Base-by-base conservation (phyloP, 305 asterid genomes). In the Solanum hybrid region DNA sequence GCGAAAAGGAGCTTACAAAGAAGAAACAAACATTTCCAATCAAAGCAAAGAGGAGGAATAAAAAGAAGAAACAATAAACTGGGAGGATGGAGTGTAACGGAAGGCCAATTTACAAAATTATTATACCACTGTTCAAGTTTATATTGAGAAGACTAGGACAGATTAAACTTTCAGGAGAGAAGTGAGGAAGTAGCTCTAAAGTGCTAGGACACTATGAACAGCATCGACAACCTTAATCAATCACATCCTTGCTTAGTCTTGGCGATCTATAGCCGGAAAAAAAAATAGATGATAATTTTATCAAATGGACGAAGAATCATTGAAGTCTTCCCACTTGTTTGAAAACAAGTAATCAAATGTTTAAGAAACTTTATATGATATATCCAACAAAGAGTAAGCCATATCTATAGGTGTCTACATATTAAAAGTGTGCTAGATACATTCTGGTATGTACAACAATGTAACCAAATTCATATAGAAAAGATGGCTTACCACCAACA, bases 401-500 rank as follows among this genome's bases (percentile, higher is more conserved):
- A 42, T 82, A 40, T 40, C 87, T 40, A 26, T 28, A 29, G 11
- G 69, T 81, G 36, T 40, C 86, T 28, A 18, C 24, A 5, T 39
- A 83, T 46, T 46, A 18, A 46, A 42, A 83, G 73, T 22, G 73
- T 1, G 11, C 71, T 82, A 14, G 29, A 83, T 29, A 83, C 39
- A 16, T 46, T 46, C 10, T 16, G 12, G 39, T 18, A 18, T 51
- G 40, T 31, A 84, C 28, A 84, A 51, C 33, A 11, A 51, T 20
- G 33, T 85, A 85, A 57, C 34, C 10, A 33, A 31, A 85, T 85
- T 31, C 33, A 57, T 31, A 31, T 31, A 2, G n/a, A 20, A 84
- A 84, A 84, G 4, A 57, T 85, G 46, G 22, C 95, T 92, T 90
- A 96, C 99, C 99, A 84, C 94, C 99, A 91, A 97, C 93, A 90